Conservation (phyloP, 2,329 filamentous ascomycete species). For the Xylariaceae sp. region DNA sequence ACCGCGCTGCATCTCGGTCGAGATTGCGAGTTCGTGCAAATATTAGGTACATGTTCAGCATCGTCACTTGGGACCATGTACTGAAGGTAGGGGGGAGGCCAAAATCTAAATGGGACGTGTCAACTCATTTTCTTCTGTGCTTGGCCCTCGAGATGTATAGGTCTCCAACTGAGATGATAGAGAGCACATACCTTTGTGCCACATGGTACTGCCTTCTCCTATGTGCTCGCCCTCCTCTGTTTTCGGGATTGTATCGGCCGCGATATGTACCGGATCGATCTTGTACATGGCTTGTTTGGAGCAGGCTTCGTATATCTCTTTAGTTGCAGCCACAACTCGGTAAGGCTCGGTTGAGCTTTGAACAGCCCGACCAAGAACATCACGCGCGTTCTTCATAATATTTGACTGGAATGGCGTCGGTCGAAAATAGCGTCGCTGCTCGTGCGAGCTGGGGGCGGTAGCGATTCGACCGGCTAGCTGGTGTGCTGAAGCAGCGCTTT, state of each 20-base stretch:
- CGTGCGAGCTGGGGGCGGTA: slow-evolving; percentile 6
- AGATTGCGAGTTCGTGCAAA: slow-evolving; percentile 79
- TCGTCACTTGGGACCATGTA: slow-evolving; percentile 93
- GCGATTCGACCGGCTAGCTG: slow-evolving; percentile 7
- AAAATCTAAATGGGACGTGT: slow-evolving; percentile 53
- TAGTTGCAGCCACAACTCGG: slow-evolving; percentile 73
- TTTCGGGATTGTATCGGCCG: slow-evolving; percentile 63
- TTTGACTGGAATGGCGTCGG: slow-evolving; percentile 31
- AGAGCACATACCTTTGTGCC: slow-evolving; percentile 66
- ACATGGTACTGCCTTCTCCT: slow-evolving; percentile 69
- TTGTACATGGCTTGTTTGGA: slow-evolving; percentile 69
- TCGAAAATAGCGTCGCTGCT: slow-evolving; percentile 34
- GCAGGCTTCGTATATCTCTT: slow-evolving; percentile 74
- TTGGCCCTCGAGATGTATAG: too few species aligned
- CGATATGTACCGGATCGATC: slow-evolving; percentile 64
- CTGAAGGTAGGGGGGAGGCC: slow-evolving; percentile 82
- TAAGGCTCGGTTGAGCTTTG: slow-evolving; percentile 48
- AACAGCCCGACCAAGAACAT: slow-evolving; percentile 24
- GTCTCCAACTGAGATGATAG: too few species aligned
- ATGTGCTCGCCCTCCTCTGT: slow-evolving; percentile 79
- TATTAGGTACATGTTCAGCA: slow-evolving; percentile 92
- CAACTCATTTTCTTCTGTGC: slow-evolving; percentile 1
- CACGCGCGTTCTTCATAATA: slow-evolving; percentile 25
- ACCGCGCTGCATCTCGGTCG: slow-evolving; percentile 61
- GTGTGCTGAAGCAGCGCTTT: slow-evolving; percentile 9